Conservation (phyloP, 495 filamentous ascomycete genomes). For the Pseudoneurospora amorphoporcata region DNA sequence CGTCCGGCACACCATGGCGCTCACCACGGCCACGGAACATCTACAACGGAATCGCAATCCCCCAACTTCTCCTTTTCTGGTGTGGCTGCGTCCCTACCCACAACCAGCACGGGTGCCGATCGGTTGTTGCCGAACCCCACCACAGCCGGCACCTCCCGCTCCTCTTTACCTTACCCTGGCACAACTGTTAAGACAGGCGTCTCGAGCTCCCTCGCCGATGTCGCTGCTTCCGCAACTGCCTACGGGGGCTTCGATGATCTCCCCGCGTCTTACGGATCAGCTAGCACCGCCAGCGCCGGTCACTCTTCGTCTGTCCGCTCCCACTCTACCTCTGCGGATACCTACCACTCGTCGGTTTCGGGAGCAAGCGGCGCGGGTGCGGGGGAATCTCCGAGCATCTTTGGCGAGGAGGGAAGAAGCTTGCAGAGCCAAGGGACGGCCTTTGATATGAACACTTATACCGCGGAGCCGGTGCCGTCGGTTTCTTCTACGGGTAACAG, state of each 20-base stretch:
- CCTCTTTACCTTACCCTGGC: constrained; percentile 19
- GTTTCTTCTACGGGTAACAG: background rate
- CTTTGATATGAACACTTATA: constrained; percentile 14
- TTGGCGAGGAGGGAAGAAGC: constrained; percentile 14
- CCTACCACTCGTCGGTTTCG: constrained; percentile 4
- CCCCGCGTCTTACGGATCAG: constrained; percentile 3
- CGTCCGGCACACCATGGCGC: constrained; percentile 21
- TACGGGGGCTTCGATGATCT: constrained; percentile 5
- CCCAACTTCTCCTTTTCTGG: constrained; percentile 28
- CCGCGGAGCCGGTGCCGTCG: constrained; percentile 7
- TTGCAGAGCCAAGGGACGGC: constrained; percentile 12
- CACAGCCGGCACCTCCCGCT: constrained; percentile 12
- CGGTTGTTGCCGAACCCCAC: constrained; percentile 29
- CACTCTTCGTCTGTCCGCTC: constrained; percentile 7
- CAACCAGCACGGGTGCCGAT: constrained; percentile 19
- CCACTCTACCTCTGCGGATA: constrained; percentile 6
- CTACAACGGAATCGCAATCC: constrained; percentile 18
- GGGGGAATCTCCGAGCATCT: constrained; percentile 6
- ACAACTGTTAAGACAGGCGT: constrained; percentile 11
- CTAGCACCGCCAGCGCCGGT: background rate
- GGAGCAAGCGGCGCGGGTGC: constrained; percentile 5
- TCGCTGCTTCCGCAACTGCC: constrained; percentile 13
- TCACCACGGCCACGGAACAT: background rate
- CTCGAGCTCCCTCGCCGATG: constrained; percentile 13
- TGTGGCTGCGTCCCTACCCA: constrained; percentile 29